These are phyloP conservation scores for Leccinum solheimii DNA, from an alignment of 1,284 basidiomycete species.

Conservation along the genomic window DNA sequence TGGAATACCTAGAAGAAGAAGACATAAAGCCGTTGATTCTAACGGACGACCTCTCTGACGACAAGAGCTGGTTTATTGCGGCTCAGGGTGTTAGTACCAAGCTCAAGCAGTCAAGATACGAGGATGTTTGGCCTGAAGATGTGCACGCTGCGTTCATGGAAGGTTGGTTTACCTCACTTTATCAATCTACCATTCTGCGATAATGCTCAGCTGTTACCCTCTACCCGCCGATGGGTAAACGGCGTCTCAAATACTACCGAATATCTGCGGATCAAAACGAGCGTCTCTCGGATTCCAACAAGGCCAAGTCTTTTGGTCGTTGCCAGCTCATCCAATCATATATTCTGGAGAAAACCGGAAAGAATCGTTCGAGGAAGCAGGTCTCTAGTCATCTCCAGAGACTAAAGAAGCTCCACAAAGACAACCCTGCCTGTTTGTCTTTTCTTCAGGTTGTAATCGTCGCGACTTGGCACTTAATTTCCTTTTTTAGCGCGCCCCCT, in stretches of 20 bases:
- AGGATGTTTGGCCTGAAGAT: constrained; percentile 37
- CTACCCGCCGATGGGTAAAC: constrained; percentile 39
- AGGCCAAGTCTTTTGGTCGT: constrained; percentile 33
- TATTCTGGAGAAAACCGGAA: constrained; percentile 37
- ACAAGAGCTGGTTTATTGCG: not conserved
- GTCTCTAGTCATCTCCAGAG: constrained; percentile 36
- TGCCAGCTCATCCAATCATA: constrained; percentile 39
- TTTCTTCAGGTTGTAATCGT: not conserved
- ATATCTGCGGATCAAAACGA: constrained; percentile 22
- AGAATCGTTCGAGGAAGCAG: constrained; percentile 35
- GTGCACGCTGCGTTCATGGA: constrained; percentile 40
- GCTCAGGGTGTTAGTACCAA: constrained; percentile 8
- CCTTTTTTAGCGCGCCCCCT: constrained; percentile 22
- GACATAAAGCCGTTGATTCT: constrained; percentile 14
- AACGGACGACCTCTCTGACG: constrained; percentile 7
- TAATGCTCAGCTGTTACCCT: constrained; percentile 25
- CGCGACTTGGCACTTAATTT: not conserved
- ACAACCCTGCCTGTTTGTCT: constrained; percentile 32
- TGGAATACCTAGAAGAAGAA: constrained; percentile 26
- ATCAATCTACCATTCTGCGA: constrained; percentile 7
- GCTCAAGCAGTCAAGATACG: constrained; percentile 35
- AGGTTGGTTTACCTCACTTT: constrained; percentile 22
- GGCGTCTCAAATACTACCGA: constrained; percentile 36
- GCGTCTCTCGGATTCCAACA: constrained; percentile 10
- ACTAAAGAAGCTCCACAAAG: constrained; percentile 34